Evolutionary conservation across 2,329 filamentous ascomycete genomes (phyloP).

Genomic region (Sporothrix euskadiensis): DNA sequence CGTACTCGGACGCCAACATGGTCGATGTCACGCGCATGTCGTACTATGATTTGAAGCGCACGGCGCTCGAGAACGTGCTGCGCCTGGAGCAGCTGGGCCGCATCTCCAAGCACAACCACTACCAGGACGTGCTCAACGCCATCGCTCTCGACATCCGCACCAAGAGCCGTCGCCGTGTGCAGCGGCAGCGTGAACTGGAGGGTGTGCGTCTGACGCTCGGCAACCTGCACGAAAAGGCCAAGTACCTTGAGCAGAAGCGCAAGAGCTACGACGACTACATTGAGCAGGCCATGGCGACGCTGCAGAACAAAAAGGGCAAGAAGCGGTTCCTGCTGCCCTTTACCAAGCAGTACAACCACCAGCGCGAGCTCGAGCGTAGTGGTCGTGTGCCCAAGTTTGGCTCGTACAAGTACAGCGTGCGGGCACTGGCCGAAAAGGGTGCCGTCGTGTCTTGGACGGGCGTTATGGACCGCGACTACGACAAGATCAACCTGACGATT

Average conservation of each 20-base stretch:
- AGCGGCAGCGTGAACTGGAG: constrained; percentile 88
- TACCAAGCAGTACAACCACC: constrained; percentile 98
- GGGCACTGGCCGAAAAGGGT: constrained; percentile 86
- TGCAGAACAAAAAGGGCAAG: constrained; percentile 96
- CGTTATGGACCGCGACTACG: constrained; percentile 79
- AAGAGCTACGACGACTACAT: constrained; percentile 99
- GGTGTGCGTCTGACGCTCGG: constrained; percentile 72
- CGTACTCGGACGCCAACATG: constrained; percentile 88
- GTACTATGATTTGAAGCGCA: constrained; percentile 90
- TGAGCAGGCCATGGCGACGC: constrained; percentile 94
- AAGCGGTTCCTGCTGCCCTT: constrained; percentile 94
- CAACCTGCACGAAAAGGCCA: constrained; percentile 81
- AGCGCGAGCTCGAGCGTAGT: constrained; percentile 87
- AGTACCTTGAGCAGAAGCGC: constrained; percentile 89
- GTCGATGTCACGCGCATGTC: constrained; percentile 86
- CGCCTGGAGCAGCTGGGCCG: constrained; percentile 82
- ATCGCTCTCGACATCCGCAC: constrained; percentile 96
- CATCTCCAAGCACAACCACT: constrained; percentile 86
- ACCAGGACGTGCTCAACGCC: constrained; percentile 96
- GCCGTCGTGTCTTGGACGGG: constrained; percentile 91
- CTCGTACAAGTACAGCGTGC: constrained; percentile 94
- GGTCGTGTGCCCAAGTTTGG: constrained; percentile 97
- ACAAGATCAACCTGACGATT: constrained; percentile 91
- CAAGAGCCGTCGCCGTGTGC: constrained; percentile 89
- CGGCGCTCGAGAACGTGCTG: constrained; percentile 91